A percentile compares a stretch with the other conserved stretches of the same genome.
phyloP scores from a whole-genome alignment of 345 rosid genomes.

The Pseudoturritis turrita region DNA sequence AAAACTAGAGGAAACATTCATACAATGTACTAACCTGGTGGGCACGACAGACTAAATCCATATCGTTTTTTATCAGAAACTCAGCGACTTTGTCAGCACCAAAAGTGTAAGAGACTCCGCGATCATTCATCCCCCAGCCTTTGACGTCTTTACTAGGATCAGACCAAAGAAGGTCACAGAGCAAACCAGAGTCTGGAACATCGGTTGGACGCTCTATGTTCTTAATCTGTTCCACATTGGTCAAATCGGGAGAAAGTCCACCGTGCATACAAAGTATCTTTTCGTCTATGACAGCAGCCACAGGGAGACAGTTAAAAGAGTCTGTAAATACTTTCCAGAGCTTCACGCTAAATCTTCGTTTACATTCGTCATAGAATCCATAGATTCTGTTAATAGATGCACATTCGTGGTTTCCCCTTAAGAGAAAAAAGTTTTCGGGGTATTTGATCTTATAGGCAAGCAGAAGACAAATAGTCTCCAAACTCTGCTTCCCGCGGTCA shows the following conservation, averaged over 20 bases:
- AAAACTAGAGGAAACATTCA: not conserved
- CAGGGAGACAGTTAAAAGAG: constrained; percentile 39
- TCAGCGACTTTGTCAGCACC: constrained; percentile 51
- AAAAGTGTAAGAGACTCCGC: constrained; percentile 56
- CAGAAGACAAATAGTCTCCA: constrained; percentile 26
- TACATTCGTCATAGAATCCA: constrained; percentile 28
- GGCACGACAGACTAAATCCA: constrained; percentile 47
- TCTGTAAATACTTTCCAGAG: constrained; percentile 30
- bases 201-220: constrained; percentile 43
- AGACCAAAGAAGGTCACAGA: constrained; percentile 62
- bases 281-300: constrained; percentile 53
- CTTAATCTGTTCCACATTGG: constrained; percentile 43
- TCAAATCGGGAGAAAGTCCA: constrained; percentile 52
- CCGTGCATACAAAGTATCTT: constrained; percentile 66
- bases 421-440: constrained; percentile 23
- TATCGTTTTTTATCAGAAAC: constrained; percentile 68
- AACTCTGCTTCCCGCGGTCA: constrained; percentile 26
- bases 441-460: constrained; percentile 30
- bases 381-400: constrained; percentile 32
- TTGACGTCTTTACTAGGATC: constrained; percentile 49
- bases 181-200: constrained; percentile 54
- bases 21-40: constrained; percentile 57
- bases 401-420: constrained; percentile 27
- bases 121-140: constrained; percentile 60
- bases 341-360: constrained; percentile 30